phyloP scores from a whole-genome alignment of 805 yeast genomes.

The Starmerella vitae region DNA sequence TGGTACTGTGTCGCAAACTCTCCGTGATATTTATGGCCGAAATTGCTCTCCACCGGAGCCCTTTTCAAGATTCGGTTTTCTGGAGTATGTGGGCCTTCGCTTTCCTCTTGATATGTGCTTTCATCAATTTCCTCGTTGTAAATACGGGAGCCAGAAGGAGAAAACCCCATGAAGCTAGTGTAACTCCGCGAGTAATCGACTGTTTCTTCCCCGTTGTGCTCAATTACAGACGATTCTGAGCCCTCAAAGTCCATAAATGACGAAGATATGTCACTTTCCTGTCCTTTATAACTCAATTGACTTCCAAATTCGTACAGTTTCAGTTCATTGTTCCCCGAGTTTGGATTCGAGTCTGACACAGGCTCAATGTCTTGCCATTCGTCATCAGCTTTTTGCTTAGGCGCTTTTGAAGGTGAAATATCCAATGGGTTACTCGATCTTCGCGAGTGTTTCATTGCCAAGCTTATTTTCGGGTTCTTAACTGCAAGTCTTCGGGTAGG shows the following conservation, averaged over 20 bases:
- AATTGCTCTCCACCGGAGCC: too few relatives aligned
- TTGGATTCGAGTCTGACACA: background rate
- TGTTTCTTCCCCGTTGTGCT: too few relatives aligned
- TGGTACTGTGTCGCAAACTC: too few relatives aligned
- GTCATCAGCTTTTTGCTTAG: constrained; percentile 14
- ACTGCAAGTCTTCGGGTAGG: constrained; percentile 5
- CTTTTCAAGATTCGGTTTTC: background rate
- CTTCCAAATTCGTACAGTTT: background rate
- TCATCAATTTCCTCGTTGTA: constrained; percentile 6
- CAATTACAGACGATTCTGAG: background rate
- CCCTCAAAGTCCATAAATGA: background rate
- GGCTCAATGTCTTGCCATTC: constrained; percentile 19
- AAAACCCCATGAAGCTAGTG: constrained; percentile 13
- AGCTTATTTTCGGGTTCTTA: constrained; percentile 6
- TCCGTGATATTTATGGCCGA: too few relatives aligned
- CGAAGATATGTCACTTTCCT: too few relatives aligned
- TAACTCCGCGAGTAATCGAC: too few relatives aligned
- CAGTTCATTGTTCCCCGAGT: background rate
- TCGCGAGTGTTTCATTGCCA: constrained; percentile 12
- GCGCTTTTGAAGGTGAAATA: background rate
- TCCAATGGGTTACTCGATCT: constrained; percentile 13
- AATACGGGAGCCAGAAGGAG: constrained; percentile 12
- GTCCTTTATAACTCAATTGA: too few relatives aligned
- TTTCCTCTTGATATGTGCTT: constrained; percentile 1
- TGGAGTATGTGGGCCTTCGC: background rate